Base-by-base conservation (phyloP, 2,329 filamentous ascomycete genomes). In the Ploettnerulaceae sp. region DNA sequence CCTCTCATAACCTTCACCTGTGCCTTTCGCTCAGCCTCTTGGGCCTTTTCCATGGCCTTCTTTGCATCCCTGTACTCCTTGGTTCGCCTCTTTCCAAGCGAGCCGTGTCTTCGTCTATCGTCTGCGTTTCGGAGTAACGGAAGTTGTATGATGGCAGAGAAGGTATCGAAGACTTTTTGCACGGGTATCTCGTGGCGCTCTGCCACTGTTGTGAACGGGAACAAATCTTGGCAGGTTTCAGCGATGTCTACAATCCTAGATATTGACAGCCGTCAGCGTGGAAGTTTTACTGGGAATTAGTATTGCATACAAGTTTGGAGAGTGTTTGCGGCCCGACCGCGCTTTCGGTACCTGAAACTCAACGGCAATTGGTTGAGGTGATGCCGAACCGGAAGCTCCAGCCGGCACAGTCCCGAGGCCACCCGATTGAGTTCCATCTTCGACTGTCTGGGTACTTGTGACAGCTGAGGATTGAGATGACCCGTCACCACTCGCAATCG, bases 171-270 rank as follows among this genome's bases (percentile, higher is more conserved):
- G 7, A 76, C 69, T 51, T 69, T 71, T 28, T 68, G 65, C 7
- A 70, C 63, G 0, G 69, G 53, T 9, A 67, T 60, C 11, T 66
- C 64, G 51, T 75, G 72, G 15, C 71, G 65, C 42, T 66, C 63
- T 2, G 72, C 72, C 3, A 76, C 64, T 24, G 67, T 66, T 3
- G 66, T 66, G 40, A 72, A 73, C 3, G 72, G 72, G 40, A 74
- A 73, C 3, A 60, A 60, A 38, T 67, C 65, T 55, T 72, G 67
- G 33, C 70, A 69, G 0, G 72, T 74, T 55, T 74, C 69, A 3
- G 71, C 71, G 17, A 75, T 68, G 56, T 75, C 72, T 18, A 73
- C 68, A 28, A 74, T 69, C 18, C 73, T 64, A 47, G 63, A 64
- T 2, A 59, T 40, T 25, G 60, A 17, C 59, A 66, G 12, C 28